A percentile compares a stretch with the other conserved stretches of the same genome.
Evolutionary conservation across 768 basidiomycete genomes (phyloP).

Genomic region (Hebeloma cylindrosporum): DNA sequence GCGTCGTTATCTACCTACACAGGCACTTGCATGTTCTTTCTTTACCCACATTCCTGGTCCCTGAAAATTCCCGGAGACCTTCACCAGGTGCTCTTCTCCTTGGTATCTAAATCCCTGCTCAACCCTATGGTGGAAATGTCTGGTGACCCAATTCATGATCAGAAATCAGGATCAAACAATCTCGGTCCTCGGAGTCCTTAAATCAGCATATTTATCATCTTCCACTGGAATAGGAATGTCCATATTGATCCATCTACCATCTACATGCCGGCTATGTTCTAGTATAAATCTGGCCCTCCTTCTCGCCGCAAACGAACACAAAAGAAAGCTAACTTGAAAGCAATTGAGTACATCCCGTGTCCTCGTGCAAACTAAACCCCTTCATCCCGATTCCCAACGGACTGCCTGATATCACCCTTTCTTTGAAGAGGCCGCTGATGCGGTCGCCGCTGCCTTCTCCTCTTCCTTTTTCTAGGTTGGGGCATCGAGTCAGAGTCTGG

Average conservation of each 20-base stretch:
- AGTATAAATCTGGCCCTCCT: conserved; percentile 10
- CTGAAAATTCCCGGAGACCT: too few relatives aligned
- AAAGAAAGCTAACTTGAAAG: conserved; percentile 1
- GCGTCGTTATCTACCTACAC: too few relatives aligned
- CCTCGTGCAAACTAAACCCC: conserved; percentile 6
- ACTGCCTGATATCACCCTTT: conserved; percentile 11
- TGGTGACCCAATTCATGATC: conserved; percentile 2
- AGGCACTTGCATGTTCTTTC: too few relatives aligned
- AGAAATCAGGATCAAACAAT: neutral
- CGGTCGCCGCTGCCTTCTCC: conserved; percentile 37
- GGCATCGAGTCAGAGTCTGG: conserved; percentile 4
- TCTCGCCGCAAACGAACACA: conserved; percentile 5
- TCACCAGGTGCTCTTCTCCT: too few relatives aligned
- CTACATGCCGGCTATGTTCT: conserved; percentile 6
- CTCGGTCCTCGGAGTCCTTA: conserved; percentile 3
- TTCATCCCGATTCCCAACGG: conserved; percentile 1
- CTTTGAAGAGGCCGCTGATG: conserved; percentile 9
- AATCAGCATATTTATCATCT: too few relatives aligned
- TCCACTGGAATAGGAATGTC: conserved; percentile 8
- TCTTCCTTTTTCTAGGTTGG: conserved; percentile 54
- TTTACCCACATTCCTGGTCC: too few relatives aligned
- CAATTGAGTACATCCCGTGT: neutral
- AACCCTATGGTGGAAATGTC: neutral
- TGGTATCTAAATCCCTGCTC: neutral
- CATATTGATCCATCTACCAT: conserved; percentile 12